Conservation (phyloP, 1,284 basidiomycete species). For the Moesziomyces antarcticus region DNA sequence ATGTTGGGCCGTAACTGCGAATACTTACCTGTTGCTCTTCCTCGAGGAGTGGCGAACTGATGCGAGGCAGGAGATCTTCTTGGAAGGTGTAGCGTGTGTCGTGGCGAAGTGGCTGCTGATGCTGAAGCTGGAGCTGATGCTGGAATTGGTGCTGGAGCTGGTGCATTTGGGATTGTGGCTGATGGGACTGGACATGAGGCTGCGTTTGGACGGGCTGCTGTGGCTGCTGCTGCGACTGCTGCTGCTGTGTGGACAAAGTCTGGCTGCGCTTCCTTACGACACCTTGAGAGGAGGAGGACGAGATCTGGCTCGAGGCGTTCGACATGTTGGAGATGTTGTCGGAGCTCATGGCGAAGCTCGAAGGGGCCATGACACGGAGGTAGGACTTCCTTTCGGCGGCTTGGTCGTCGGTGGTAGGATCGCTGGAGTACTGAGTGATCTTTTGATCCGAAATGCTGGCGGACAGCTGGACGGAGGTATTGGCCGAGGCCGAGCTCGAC, state of each 20-base stretch:
- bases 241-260: conserved; percentile 19
- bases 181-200: conserved; percentile 5
- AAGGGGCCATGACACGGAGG: conserved; percentile 25
- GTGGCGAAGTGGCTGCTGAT: conserved; percentile 18
- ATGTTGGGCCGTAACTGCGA: too few species aligned
- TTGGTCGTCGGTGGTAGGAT: conserved; percentile 9
- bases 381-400: conserved; percentile 17
- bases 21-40: conserved; percentile 14
- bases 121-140: conserved; percentile 23
- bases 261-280: conserved; percentile 28
- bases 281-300: conserved; percentile 31
- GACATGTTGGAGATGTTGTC: conserved; percentile 40
- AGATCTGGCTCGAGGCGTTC: conserved; percentile 26
- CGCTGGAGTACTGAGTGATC: conserved; percentile 19
- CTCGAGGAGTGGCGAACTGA: conserved; percentile 14
- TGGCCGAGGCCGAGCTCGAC: conserved; percentile 1
- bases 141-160: conserved; percentile 23
- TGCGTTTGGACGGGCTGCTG: conserved; percentile 9
- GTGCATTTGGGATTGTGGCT: conserved; percentile 18
- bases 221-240: conserved; percentile 1
- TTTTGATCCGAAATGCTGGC: conserved; percentile 42
- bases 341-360: conserved; percentile 29
- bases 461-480: conserved; percentile 7
- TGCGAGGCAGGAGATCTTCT: conserved; percentile 4
- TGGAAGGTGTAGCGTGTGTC: conserved; percentile 4